Conservation (phyloP, 768 basidiomycete species). For the Candolleomyces aberdarensis region DNA sequence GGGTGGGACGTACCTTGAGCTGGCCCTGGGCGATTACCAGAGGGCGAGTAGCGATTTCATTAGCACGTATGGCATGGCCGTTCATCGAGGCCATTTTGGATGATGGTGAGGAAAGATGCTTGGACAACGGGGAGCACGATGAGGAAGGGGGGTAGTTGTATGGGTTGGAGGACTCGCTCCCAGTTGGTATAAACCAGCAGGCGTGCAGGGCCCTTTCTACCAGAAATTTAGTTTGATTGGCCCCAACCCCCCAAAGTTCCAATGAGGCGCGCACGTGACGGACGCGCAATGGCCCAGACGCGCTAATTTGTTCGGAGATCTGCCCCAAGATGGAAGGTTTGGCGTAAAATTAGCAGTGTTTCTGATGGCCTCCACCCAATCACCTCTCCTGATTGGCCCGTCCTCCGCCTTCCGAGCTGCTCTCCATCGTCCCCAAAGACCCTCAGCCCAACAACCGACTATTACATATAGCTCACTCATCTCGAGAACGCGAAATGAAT, state of each 20-base stretch:
- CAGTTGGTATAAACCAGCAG: background rate
- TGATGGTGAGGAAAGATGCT: conserved; percentile 13
- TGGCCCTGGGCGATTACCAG: conserved; percentile 44
- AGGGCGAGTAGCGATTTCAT: conserved; percentile 45
- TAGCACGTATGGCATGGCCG: conserved; percentile 31
- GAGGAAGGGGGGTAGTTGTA: background rate
- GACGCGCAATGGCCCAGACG: conserved; percentile 17
- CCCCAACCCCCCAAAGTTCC: conserved; percentile 29
- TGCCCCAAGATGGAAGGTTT: background rate
- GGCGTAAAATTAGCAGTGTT: background rate
- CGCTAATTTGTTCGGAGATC: background rate
- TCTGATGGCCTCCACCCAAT: background rate
- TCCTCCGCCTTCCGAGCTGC: no score
- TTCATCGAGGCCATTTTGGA: conserved; percentile 38
- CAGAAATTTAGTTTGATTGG: background rate
- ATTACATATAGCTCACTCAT: background rate
- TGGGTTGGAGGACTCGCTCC: background rate
- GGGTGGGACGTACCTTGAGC: conserved; percentile 44
- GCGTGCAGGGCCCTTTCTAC: no score
- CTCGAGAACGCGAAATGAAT: background rate
- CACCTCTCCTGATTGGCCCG: no score
- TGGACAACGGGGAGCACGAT: background rate
- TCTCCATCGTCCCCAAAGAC: background rate
- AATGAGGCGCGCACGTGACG: conserved; percentile 30
- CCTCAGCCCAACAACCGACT: background rate